Percentiles rank a stretch among this genome's conserved stretches.
phyloP scores from a whole-genome alignment of 202 grass and related monocot genomes.

The Setaria viridis region DNA sequence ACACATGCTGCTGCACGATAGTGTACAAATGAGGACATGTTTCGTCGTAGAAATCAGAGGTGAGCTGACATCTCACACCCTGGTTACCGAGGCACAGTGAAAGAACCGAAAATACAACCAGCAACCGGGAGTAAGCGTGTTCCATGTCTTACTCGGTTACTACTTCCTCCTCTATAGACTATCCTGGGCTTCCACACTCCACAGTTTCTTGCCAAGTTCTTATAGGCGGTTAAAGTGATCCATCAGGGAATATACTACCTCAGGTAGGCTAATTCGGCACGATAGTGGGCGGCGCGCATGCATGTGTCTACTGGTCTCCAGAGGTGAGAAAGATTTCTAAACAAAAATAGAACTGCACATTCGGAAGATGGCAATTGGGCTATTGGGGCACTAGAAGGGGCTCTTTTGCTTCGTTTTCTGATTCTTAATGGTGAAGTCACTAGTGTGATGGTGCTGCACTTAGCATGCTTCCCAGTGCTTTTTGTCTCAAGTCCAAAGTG shows the following conservation, averaged over 20 bases:
- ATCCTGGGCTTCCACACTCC: slow-evolving; percentile 30
- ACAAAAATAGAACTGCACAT: slow-evolving; percentile 20
- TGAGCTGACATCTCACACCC: slow-evolving; percentile 43
- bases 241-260: slow-evolving; percentile 5
- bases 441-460: slow-evolving; percentile 51
- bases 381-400: not conserved
- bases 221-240: slow-evolving; percentile 40
- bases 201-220: slow-evolving; percentile 26
- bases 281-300: slow-evolving; percentile 48
- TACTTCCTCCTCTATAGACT: not conserved
- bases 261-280: not conserved
- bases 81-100: slow-evolving; percentile 15
- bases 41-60: slow-evolving; percentile 36
- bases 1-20: slow-evolving; percentile 55
- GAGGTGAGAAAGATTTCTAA: not conserved
- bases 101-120: slow-evolving; percentile 41
- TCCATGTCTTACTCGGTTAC: slow-evolving; percentile 39
- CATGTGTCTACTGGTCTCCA: not conserved
- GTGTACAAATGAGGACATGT: slow-evolving; percentile 49
- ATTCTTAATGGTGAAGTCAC: slow-evolving; percentile 35
- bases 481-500: slow-evolving; percentile 46
- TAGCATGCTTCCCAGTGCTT: slow-evolving; percentile 39
- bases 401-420: not conserved
- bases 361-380: slow-evolving; percentile 26
- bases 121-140: slow-evolving; percentile 20